Conservation (phyloP, 1,139 yeast species). For the Blastobotrys buckinghamii region DNA sequence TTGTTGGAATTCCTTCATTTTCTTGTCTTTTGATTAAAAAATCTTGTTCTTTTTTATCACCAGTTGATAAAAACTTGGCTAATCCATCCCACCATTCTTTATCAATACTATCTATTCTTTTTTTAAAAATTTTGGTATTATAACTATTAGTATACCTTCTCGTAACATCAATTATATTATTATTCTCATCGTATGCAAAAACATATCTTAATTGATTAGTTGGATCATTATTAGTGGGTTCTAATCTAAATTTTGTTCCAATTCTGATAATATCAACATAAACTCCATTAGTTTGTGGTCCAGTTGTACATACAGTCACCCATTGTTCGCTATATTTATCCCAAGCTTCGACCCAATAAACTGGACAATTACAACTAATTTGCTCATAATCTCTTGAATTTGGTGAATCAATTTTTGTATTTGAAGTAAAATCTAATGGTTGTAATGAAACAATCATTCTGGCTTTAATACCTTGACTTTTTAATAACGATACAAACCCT, state of each 20-base stretch:
- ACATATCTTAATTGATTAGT: constrained; percentile 66
- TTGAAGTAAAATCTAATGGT: constrained; percentile 75
- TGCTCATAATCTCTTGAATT: constrained; percentile 15
- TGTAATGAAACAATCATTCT: constrained; percentile 79
- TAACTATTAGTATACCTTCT: constrained; percentile 67
- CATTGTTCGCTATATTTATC: constrained; percentile 64
- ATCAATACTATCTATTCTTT: constrained; percentile 52
- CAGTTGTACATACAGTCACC: constrained; percentile 49
- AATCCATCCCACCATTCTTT: constrained; percentile 56
- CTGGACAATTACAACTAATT: constrained; percentile 43
- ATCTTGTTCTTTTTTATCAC: constrained; percentile 53
- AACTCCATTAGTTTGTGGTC: constrained; percentile 63
- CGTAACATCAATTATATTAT: constrained; percentile 75
- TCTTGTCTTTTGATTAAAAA: constrained; percentile 64
- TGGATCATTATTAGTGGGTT: constrained; percentile 62
- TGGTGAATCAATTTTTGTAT: constrained; percentile 22
- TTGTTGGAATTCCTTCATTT: constrained; percentile 84
- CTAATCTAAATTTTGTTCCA: constrained; percentile 47
- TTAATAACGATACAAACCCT: constrained; percentile 71
- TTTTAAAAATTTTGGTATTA: constrained; percentile 70
- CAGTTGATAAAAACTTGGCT: constrained; percentile 25
- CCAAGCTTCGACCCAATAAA: constrained; percentile 96
- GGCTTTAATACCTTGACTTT: constrained; percentile 67
- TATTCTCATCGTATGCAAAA: constrained; percentile 63
- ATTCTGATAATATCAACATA: constrained; percentile 63